phyloP scores from a whole-genome alignment of 148 eudicot genomes.

The Fagopyrum tataricum region DNA sequence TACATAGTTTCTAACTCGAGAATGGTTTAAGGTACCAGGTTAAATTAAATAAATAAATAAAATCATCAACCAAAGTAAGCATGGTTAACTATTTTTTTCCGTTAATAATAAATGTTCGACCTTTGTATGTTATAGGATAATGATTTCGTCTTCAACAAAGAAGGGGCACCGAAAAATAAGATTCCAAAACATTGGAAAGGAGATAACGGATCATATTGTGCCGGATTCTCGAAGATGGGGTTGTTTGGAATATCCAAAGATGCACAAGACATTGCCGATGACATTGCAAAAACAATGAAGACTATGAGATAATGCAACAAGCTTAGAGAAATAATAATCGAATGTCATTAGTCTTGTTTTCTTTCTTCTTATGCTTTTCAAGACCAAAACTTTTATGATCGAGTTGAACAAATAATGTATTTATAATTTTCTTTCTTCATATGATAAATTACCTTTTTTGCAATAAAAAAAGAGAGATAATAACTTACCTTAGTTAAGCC shows the following conservation, averaged over 20 bases:
- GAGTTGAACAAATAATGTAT: no score
- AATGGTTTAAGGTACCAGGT: constrained; percentile 32
- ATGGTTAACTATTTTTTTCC: no score
- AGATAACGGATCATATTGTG: constrained; percentile 22
- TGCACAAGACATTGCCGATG: constrained; percentile 26
- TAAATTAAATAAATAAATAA: background rate
- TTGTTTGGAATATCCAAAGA: constrained; percentile 23
- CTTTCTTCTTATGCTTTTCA: no score
- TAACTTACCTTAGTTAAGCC: no score
- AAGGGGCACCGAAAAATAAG: constrained; percentile 22
- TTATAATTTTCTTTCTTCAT: no score
- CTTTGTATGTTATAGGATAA: constrained; percentile 17
- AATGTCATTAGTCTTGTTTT: no score
- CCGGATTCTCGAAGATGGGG: constrained; percentile 32
- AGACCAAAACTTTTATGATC: no score
- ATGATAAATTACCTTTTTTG: no score
- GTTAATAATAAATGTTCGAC: background rate
- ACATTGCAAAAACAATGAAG: constrained; percentile 15
- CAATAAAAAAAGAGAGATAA: no score
- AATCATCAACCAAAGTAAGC: no score
- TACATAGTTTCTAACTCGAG: constrained; percentile 19
- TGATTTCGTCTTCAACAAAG: constrained; percentile 16
- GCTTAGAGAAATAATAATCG: no score
- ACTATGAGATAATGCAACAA: no score
- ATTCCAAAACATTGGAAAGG: constrained; percentile 32